Evolutionary conservation across 805 yeast species (phyloP).

Genomic region (Candida odintsovae): DNA sequence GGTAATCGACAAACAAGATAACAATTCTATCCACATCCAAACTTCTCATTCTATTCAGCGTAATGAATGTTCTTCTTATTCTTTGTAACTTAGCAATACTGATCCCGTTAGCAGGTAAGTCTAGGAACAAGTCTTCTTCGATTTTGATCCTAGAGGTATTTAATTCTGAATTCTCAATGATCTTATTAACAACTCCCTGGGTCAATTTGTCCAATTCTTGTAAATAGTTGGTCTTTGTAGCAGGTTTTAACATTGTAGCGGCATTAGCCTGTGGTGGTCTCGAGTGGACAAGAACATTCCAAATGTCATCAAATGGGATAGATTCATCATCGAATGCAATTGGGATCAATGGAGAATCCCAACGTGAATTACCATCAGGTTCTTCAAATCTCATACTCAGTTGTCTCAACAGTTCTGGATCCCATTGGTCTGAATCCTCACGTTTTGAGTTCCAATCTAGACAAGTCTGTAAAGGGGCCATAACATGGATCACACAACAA

Average conservation of each 20-base stretch:
- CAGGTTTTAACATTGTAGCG: constrained; percentile 79
- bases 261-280: constrained; percentile 73
- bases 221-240: constrained; percentile 67
- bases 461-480: constrained; percentile 61
- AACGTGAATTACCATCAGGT: constrained; percentile 76
- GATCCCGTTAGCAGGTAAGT: constrained; percentile 56
- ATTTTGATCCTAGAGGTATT: constrained; percentile 33
- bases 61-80: constrained; percentile 75
- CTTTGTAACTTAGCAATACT: constrained; percentile 79
- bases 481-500: constrained; percentile 74
- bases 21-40: constrained; percentile 64
- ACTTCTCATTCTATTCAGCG: constrained; percentile 72
- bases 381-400: constrained; percentile 87
- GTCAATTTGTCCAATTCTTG: constrained; percentile 75
- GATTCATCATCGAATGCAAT: constrained; percentile 47
- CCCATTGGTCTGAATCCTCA: constrained; percentile 46
- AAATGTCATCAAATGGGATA: constrained; percentile 61
- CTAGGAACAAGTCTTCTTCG: constrained; percentile 41
- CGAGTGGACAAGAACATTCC: constrained; percentile 47
- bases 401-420: constrained; percentile 54
- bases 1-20: constrained; percentile 71
- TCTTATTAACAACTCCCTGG: constrained; percentile 52
- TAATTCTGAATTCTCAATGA: constrained; percentile 58
- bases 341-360: constrained; percentile 92
- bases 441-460: constrained; percentile 50